Evolutionary conservation across 208 protist genomes (phyloP), one percentile per base, ranked within the genome.

Genomic region (Sergeia podlipaevii): DNA sequence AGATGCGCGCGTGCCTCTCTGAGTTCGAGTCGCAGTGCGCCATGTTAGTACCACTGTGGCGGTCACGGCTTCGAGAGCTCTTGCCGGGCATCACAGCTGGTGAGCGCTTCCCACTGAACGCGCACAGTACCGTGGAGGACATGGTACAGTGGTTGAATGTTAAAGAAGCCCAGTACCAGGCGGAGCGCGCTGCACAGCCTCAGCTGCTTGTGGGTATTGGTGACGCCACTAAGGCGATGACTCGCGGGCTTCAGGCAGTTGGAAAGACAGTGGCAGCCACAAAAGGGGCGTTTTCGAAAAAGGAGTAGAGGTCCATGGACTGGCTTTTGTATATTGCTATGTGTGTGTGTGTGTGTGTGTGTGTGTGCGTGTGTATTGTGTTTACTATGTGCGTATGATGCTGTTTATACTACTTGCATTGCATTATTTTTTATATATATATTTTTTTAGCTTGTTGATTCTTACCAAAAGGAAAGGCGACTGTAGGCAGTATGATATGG

Each of bases 91-190:
- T 90, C 21, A 70, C 64, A 34, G 79, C 76, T 1, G 75, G 65
- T 13, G 67, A 78, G 46, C 88, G 80, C 13, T 92, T 95, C 42
- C 88, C 83, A 0, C 53, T 95, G 18, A 45, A 84, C 29, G 68
- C 72, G 3, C 41, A 56, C 20, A 71, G 54, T 21, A 63, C 80
- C 30, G 76, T 60, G 23, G 75, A 82, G 29, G 81, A 91, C 13
- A 64, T 80, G 37, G 41, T 65, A 8, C 54, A 53, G 23, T 91
- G 78, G 70, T 56, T 92, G 28, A 45, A 62, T 4, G 57, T 54
- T 26, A 73, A 69, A 17, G 84, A 94, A 65, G 43, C 58, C 28
- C 68, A 68, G 13, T 64, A 77, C 59, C 43, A 53, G 20, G 63
- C 43, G 10, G 77, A 79, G 15, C 65, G 56, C 62, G 78, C 71